Evolutionary conservation across 1,284 basidiomycete genomes (phyloP).

Genomic region (Cryptococcus neoformans): DNA sequence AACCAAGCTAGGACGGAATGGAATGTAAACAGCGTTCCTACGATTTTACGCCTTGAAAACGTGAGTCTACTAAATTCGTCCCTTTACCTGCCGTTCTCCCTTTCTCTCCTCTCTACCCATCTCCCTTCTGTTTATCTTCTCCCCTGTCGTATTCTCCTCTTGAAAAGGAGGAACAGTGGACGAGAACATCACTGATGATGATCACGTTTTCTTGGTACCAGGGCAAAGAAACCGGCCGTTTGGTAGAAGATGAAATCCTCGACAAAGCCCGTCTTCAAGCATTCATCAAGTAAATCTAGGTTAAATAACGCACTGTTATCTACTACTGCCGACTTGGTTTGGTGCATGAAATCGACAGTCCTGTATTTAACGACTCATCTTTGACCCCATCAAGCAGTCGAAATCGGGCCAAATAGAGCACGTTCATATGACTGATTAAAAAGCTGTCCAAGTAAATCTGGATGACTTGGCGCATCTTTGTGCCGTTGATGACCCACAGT

Average conservation of each 20-base stretch:
- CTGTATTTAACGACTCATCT: no score
- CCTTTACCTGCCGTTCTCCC: no score
- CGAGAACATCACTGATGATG: background rate
- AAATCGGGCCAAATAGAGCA: no score
- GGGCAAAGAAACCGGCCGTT: conserved; percentile 58
- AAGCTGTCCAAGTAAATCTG: no score
- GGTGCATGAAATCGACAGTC: no score
- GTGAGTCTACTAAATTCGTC: conserved; percentile 53
- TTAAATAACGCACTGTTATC: background rate
- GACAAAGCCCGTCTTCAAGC: conserved; percentile 29
- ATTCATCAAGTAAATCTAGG: conserved; percentile 22
- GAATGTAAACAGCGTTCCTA: conserved; percentile 65
- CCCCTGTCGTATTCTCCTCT: no score
- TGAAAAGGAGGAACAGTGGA: background rate
- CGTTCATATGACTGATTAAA: no score
- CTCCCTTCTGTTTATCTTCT: background rate
- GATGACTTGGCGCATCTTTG: no score
- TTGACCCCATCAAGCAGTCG: no score
- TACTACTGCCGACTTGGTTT: background rate
- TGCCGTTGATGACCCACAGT: no score
- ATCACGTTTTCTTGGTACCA: conserved; percentile 22
- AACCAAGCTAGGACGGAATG: conserved; percentile 66
- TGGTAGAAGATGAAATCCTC: conserved; percentile 60
- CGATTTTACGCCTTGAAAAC: conserved; percentile 64
- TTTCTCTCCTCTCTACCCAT: background rate